phyloP scores from a whole-genome alignment of 2,329 filamentous ascomycete genomes.

The Aspergillus ochraceoroseus region DNA sequence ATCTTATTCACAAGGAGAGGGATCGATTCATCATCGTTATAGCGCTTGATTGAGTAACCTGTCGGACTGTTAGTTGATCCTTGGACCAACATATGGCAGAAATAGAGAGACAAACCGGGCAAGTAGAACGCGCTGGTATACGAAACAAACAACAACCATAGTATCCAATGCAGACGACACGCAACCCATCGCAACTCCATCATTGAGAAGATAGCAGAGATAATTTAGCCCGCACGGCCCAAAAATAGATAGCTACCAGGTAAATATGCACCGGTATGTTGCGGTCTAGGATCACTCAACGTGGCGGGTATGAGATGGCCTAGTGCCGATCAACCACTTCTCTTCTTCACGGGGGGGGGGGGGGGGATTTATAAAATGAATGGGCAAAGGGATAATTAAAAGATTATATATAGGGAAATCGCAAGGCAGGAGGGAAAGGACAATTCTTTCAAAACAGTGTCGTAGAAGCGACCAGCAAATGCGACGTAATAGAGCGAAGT shows the following conservation, averaged over 20 bases:
- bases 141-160: conserved; percentile 50
- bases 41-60: conserved; percentile 81
- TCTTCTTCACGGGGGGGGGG: no score
- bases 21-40: conserved; percentile 68
- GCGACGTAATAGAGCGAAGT: neutral
- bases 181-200: conserved; percentile 18
- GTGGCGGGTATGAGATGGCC: conserved; percentile 19
- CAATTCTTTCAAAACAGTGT: neutral
- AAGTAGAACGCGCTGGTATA: conserved; percentile 71
- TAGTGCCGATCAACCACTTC: no score
- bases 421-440: neutral
- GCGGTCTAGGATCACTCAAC: conserved; percentile 13
- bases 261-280: conserved; percentile 11
- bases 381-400: neutral
- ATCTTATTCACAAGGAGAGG: conserved; percentile 89
- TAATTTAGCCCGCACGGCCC: conserved; percentile 11
- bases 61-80: conserved; percentile 14
- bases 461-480: neutral
- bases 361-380: no score
- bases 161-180: conserved; percentile 21
- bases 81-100: no score
- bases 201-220: conserved; percentile 7
- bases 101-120: conserved; percentile 74
- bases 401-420: neutral
- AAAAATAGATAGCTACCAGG: conserved; percentile 10